These are phyloP conservation scores for Xylaria sp. DNA, from an alignment of 2,329 filamentous ascomycete genomes.

Conservation along the genomic window DNA sequence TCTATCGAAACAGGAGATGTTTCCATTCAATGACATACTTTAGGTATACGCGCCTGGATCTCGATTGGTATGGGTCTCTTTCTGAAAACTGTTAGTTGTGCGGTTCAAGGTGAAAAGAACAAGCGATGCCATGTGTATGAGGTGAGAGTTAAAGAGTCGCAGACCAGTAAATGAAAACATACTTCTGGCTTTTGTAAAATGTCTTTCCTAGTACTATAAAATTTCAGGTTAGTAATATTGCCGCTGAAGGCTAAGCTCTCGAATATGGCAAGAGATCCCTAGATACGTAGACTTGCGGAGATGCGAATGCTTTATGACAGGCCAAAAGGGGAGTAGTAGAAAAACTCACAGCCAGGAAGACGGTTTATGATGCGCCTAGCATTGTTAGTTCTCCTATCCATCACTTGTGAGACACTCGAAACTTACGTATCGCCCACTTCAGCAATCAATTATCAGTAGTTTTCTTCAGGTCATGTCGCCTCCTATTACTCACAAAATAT, in stretches of 20 bases:
- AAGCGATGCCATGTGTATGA: neutral
- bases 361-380: constrained; percentile 72
- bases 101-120: neutral
- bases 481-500: constrained; percentile 68
- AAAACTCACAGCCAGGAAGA: constrained; percentile 67
- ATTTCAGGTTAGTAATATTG: constrained; percentile 19
- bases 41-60: constrained; percentile 71
- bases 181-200: constrained; percentile 76
- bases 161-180: constrained; percentile 12
- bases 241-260: neutral
- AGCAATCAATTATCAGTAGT: constrained; percentile 10
- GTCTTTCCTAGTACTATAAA: constrained; percentile 78
- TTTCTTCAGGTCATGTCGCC: neutral
- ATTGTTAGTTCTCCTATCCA: neutral
- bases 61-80: constrained; percentile 90
- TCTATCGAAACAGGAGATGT: neutral
- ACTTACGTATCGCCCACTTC: constrained; percentile 76
- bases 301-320: neutral
- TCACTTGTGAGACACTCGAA: neutral
- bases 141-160: neutral
- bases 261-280: neutral
- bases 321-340: neutral
- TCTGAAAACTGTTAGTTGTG: constrained; percentile 56
- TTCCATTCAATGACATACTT: constrained; percentile 56
- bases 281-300: neutral